Percentiles rank a stretch among this genome's conserved stretches.
These are phyloP conservation scores for Capsicum rhomboideum DNA, from an alignment of 257 asterid species.

Conservation along the genomic window DNA sequence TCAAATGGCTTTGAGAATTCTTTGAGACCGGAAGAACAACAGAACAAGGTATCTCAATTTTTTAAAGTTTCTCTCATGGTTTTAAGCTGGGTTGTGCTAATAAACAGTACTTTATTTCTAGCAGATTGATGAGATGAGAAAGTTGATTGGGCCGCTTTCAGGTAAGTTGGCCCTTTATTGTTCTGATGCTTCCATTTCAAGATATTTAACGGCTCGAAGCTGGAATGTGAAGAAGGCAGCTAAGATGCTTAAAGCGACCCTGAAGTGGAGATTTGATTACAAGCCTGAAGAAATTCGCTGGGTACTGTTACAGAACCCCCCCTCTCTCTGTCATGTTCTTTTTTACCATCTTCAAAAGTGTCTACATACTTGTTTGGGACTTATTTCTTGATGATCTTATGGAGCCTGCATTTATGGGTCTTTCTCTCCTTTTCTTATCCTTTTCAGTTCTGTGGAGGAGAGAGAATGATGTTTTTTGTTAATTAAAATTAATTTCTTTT, in stretches of 20 bases:
- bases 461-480: background rate
- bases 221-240: slow-evolving; percentile 90
- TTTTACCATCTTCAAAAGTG: background rate
- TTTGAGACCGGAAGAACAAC: slow-evolving; percentile 32
- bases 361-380: background rate
- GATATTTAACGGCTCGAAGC: slow-evolving; percentile 76
- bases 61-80: background rate
- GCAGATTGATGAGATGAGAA: slow-evolving; percentile 78
- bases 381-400: background rate
- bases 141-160: slow-evolving; percentile 57
- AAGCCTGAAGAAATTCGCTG: slow-evolving; percentile 80
- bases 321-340: background rate
- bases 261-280: slow-evolving; percentile 74
- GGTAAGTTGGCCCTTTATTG: slow-evolving; percentile 54
- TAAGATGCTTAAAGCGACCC: slow-evolving; percentile 77
- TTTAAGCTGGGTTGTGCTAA: background rate
- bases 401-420: background rate
- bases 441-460: background rate
- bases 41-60: slow-evolving; percentile 42
- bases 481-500: background rate
- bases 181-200: slow-evolving; percentile 54
- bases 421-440: background rate
- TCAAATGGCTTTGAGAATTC: slow-evolving; percentile 38
- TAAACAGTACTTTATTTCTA: background rate
- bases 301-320: slow-evolving; percentile 29